These are phyloP conservation scores for Dalbergia cochinchinensis DNA, from an alignment of 306 rosid genomes.

Conservation along the genomic window DNA sequence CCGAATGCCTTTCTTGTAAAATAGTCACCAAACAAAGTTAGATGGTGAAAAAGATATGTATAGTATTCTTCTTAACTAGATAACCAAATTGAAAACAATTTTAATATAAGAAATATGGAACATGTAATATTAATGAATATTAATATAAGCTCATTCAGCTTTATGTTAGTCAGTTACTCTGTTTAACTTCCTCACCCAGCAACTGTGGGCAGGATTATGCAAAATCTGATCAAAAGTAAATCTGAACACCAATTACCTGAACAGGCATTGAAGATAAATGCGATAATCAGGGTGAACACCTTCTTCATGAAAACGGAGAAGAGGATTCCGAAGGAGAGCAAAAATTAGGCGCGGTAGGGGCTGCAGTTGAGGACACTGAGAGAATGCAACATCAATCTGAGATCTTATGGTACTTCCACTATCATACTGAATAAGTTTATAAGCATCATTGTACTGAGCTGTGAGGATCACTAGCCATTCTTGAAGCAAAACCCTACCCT, in stretches of 20 bases:
- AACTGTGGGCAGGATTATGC: conserved; percentile 19
- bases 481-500: conserved; percentile 92
- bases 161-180: not conserved
- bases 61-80: not conserved
- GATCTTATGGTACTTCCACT: conserved; percentile 73
- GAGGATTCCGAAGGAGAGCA: conserved; percentile 93
- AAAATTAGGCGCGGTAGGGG: conserved; percentile 85
- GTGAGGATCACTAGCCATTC: conserved; percentile 98
- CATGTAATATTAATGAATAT: not conserved
- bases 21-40: conserved; percentile 4
- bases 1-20: conserved; percentile 17
- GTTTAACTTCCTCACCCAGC: conserved; percentile 19
- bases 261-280: conserved; percentile 93
- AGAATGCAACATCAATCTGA: conserved; percentile 85
- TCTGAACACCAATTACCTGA: conserved; percentile 65
- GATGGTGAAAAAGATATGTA: not conserved
- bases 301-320: conserved; percentile 94
- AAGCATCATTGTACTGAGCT: conserved; percentile 90
- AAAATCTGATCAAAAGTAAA: conserved; percentile 36
- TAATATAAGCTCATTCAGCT: conserved; percentile 34
- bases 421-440: conserved; percentile 70
- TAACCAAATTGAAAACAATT: conserved; percentile 5
- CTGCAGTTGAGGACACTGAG: conserved; percentile 94
- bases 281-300: conserved; percentile 96
- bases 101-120: not conserved